Base-by-base conservation (phyloP, 805 yeast genomes). In the Cyberlindnera sargentensis region DNA sequence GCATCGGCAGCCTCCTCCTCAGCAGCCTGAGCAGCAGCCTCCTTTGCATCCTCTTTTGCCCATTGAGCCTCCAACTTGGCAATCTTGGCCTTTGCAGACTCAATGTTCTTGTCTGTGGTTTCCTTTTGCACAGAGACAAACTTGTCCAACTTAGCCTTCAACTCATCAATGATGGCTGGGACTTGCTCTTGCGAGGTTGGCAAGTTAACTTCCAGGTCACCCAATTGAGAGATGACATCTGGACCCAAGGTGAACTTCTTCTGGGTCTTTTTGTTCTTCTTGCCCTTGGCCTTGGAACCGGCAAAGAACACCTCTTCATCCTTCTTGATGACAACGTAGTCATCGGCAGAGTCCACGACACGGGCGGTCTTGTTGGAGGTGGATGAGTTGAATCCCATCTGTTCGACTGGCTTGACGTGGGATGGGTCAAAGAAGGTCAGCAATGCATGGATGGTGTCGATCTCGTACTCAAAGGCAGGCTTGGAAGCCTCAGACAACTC, bases 381-480 rank as follows among this genome's bases (percentile, higher is more conserved):
- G 20, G 66, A 52, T 36, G 61, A 54, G 46, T 60, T 57, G 48
- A 60, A 57, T 35, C 59, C 62, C 30, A 60, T 42, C 29, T 64
- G 37, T 42, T 59, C 59, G 27, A 65, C 67, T 41, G 84, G 79
- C 62, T 76, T 78, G 58, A 79, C 86, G 65, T 77, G 80, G 38
- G 82, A 60, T 53, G 95, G 93, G 60, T 89, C 95, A 55, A 93
- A 86, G 65, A 77, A 77, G 32, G 68, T 59, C 61, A 90, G 72
- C 61, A 89, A 72, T 43, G 75, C 69, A 64, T 89, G 86, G 57
- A 93, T 84, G 49, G 82, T 71, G 52, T 73, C 73, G 56, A 91
- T 82, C 67, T 93, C 95, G 37, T 68, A 68, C 46, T 82, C 78
- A 67, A 84, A 90, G 27, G 97, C 98, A 28, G 98, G 96, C 54